phyloP scores from a whole-genome alignment of 2,329 filamentous ascomycete species.

The Phyllosticta citrichinensis region DNA sequence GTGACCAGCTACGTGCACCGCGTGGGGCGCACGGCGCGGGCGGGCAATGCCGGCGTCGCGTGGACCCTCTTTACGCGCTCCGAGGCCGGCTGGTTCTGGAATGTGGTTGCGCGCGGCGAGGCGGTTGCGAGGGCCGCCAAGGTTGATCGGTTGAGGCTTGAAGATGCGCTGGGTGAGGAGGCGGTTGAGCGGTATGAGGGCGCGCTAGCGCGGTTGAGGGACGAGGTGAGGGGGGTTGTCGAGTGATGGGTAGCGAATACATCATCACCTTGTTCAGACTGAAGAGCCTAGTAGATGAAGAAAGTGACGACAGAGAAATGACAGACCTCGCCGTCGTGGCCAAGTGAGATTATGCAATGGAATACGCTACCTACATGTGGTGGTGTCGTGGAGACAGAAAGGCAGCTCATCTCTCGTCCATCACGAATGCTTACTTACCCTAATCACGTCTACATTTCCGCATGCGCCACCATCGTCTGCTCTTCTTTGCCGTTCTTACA shows the following conservation, averaged over 20 bases:
- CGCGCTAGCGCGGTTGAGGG: slow-evolving; percentile 53
- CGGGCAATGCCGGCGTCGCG: slow-evolving; percentile 62
- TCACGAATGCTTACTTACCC: too few relatives aligned
- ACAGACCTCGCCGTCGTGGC: too few relatives aligned
- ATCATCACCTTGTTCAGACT: neutral
- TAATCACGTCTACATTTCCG: too few relatives aligned
- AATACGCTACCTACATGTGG: too few relatives aligned
- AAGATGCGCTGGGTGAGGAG: slow-evolving; percentile 31
- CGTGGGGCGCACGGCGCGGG: slow-evolving; percentile 81
- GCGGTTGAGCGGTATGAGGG: slow-evolving; percentile 35
- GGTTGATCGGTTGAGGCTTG: slow-evolving; percentile 36
- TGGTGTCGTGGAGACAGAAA: too few relatives aligned
- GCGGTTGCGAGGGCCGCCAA: slow-evolving; percentile 39
- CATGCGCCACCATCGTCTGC: too few relatives aligned
- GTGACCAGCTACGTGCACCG: slow-evolving; percentile 81
- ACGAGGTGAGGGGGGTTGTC: slow-evolving; percentile 41
- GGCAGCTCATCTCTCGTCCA: too few relatives aligned
- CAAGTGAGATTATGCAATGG: too few relatives aligned
- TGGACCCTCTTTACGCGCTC: slow-evolving; percentile 78
- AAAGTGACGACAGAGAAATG: too few relatives aligned
- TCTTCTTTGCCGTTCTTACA: too few relatives aligned
- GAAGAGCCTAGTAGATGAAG: too few relatives aligned
- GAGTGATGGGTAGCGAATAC: neutral
- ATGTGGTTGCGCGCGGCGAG: slow-evolving; percentile 56
- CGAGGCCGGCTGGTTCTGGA: slow-evolving; percentile 89